Base-by-base conservation (phyloP, 2,329 filamentous ascomycete genomes). In the Leptographium lundbergii region DNA sequence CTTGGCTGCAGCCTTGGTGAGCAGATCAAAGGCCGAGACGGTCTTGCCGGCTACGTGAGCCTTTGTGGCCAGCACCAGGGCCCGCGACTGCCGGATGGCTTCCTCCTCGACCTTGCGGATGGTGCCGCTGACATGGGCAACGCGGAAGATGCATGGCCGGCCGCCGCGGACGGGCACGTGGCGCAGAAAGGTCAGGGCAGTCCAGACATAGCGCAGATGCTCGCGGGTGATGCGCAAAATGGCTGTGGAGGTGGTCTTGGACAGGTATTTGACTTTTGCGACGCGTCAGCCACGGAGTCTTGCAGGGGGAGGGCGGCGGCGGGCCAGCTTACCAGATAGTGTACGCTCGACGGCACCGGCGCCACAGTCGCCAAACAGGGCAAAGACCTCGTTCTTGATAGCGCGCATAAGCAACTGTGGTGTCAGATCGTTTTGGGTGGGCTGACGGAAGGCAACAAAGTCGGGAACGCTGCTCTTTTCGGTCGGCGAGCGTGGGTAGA, bases 61-160 rank as follows among this genome's bases (percentile, higher is more conserved):
- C 67, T 80, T 81, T 57, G 87, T 84, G 34, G 83, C 80, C 51
- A 88, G 75, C 61, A 95, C 85, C 59, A 90, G 80, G 59, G 79
- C 76, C 65, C 87, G 85, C 50, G 90, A 89, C 61, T 89, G 79
- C 4, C 85, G 80, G 66, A 97, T 87, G 42, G 91, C 90, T 71
- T 96, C 91, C 69, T 95, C 86, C 72, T 97, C 91, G 2, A 85
- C 87, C 72, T 95, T 96, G 65, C 86, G 86, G 67, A 99, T 96
- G 3, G 94, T 99, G 19, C 92, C 94, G 64, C 89, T 94, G 17
- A 96, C 89, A 62, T 89, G 81, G 7, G 95, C 82, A 17, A 99
- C 91, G 53, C 86, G 84, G 63, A 95, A 88, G 1, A 92, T 86
- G 67, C 91, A 95, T 0, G 81, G 77, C 60, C 79, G 76, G 27